Conservation (phyloP, 441 rosid genomes). For the Syzygium syzygioides region DNA sequence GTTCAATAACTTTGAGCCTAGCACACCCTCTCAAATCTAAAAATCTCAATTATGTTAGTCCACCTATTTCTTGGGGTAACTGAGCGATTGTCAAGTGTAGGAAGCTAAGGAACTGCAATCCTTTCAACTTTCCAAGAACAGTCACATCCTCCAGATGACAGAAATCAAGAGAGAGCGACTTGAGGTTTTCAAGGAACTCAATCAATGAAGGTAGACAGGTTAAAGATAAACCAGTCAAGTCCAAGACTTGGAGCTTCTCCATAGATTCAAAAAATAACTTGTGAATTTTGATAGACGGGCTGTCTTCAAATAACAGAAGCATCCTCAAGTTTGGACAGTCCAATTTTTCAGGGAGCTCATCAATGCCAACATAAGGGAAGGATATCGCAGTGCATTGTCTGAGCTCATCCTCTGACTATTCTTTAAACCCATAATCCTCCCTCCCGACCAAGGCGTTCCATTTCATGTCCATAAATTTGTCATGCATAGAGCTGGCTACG, state of each 20-base stretch:
- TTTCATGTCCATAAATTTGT: neutral
- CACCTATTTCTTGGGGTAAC: conserved; percentile 6
- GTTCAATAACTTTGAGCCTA: conserved; percentile 7
- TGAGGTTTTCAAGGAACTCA: neutral
- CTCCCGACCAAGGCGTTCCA: neutral
- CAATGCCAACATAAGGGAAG: neutral
- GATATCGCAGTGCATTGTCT: neutral
- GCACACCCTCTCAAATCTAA: conserved; percentile 12
- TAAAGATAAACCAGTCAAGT: neutral
- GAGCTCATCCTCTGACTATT: neutral
- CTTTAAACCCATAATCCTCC: neutral
- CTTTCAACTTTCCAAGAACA: neutral
- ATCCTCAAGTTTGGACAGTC: neutral
- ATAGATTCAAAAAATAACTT: neutral
- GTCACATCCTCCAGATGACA: neutral
- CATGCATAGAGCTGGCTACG: conserved; percentile 1
- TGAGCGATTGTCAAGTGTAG: neutral
- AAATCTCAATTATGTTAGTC: conserved; percentile 2
- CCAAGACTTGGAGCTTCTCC: neutral
- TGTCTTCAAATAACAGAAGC: neutral
- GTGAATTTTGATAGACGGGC: neutral
- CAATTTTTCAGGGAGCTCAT: neutral
- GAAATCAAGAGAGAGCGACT: neutral
- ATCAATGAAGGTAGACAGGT: neutral
- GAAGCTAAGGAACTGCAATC: neutral